Base-by-base conservation (phyloP, 148 eudicot species). In the Spergularia bocconei region DNA sequence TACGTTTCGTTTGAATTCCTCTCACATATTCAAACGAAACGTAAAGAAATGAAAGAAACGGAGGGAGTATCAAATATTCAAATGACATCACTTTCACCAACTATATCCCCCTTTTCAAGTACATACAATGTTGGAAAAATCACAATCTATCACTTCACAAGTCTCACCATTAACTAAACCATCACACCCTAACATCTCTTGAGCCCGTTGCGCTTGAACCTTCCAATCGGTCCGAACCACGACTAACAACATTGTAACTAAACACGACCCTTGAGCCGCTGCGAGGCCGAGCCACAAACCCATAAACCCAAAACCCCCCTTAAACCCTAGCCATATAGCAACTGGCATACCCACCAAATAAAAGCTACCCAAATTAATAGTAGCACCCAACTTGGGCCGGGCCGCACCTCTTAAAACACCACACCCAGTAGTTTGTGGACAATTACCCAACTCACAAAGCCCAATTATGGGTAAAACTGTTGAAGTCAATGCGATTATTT, bases 281-380 rank as follows among this genome's bases (percentile, higher is more conserved):
- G 85, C 25, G 8, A 91, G 79, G 59, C 96, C 96, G n/a, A 87
- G 68, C 96, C 96, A 91, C 74, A 91, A 56, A 23, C 96, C 96
- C 70, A 63, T 78, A 72, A 89, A 91, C 16, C 83, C 93, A 52
- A 74, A 86, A 20, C 90, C 91, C 0, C 44, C 57, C 39, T 63
- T 81, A 80, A 91, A 88, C 41, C 88, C 86, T 59, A 88, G 60
- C 77, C 79, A 75, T 36, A 89, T 71, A 1, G 91, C 96, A 48
- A 83, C 80, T 4, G 96, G 96, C 87, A 87, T 89, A 63, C 96
- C 96, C 50, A 91, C 91, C 47, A 86, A 79, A 52, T 91, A 91
- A 75, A 91, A 91, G 36, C 96, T 84, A 6, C 85, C 84, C 67
- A 88, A 59, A 41, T 91, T 91, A 57, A 91, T 78, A 51, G 84